Evolutionary conservation across 805 yeast genomes (phyloP), one percentile per base, ranked within the genome.

Genomic region (Suhomyces sp.): DNA sequence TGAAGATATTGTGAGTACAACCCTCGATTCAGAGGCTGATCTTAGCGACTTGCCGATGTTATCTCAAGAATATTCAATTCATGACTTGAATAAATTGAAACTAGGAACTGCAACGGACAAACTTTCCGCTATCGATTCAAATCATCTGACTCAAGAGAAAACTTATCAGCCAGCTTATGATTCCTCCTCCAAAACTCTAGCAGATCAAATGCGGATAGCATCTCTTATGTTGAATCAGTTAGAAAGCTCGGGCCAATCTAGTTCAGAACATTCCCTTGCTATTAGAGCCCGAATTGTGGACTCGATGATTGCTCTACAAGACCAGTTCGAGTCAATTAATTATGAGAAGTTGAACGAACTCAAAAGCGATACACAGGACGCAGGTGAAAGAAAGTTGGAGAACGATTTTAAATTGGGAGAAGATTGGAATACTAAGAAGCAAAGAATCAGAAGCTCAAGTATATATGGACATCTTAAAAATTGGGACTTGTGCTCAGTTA

Each of bases 401-500:
- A 93, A 93, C 67, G 99, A 93, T 72, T 77, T 94, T 70, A 91
- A 90, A 64, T 68, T 90, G 9, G 97, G 96, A 22, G 99, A 94
- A 70, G 98, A 92, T 66, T 94, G 99, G 99, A 76, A 77, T 42
- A 73, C 88, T 0, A 91, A 93, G 62, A 88, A 85, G 62, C 86
- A 82, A 54, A 76, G 98, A 57, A 92, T 94, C 44, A 78, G 96
- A 52, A 81, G 81, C 49, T 79, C 87, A 13, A 88, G 96, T 48
- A 82, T 84, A 7, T 91, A 77, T 64, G 99, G 99, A 0, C 94
- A 91, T 64, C 69, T 88, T 31, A 88, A 87, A 24, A 88, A 90
- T 66, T 94, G 99, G 99, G 97, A 94, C 57, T 69, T 94, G 40
- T 90, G 93, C 59, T 92, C 97, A 0, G 97, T 93, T 2, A 94